Evolutionary conservation across 1,284 basidiomycete species (phyloP).

Genomic region (Naganishia liquefaciens): DNA sequence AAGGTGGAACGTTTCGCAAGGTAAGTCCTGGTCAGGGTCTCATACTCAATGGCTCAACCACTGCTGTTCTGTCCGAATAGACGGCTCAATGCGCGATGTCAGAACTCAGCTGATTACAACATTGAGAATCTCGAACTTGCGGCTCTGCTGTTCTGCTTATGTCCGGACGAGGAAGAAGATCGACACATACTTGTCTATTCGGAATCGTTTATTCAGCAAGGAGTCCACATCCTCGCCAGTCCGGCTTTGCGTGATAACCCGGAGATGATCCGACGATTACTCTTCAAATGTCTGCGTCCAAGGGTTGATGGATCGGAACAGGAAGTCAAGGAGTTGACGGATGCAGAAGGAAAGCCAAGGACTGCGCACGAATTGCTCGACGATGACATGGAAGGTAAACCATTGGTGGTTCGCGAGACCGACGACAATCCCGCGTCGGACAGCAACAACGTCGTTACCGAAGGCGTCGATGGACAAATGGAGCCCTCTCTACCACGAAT

Average conservation of each 20-base stretch:
- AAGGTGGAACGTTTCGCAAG: constrained; percentile 91
- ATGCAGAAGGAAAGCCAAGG: constrained; percentile 19
- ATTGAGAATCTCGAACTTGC: constrained; percentile 79
- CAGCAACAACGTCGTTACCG: constrained; percentile 33
- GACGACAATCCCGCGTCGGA: constrained; percentile 11
- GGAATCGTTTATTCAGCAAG: constrained; percentile 81
- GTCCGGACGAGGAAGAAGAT: constrained; percentile 67
- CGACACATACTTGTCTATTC: constrained; percentile 92
- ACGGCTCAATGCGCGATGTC: constrained; percentile 75
- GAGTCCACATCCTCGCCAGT: constrained; percentile 90
- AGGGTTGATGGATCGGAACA: constrained; percentile 56
- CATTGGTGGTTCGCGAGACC: background rate
- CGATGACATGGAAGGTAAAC: constrained; percentile 54
- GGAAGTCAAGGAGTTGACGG: constrained; percentile 62
- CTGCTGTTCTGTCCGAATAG: constrained; percentile 5
- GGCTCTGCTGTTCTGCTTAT: constrained; percentile 72
- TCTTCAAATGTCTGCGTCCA: constrained; percentile 74
- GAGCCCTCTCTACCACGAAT: constrained; percentile 6
- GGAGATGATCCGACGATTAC: constrained; percentile 74
- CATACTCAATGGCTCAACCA: constrained; percentile 1
- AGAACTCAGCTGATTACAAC: constrained; percentile 92
- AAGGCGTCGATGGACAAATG: constrained; percentile 54
- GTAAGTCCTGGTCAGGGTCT: constrained; percentile 55
- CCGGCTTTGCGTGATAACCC: constrained; percentile 79
- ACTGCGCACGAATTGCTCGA: constrained; percentile 58